Evolutionary conservation across 2,329 filamentous ascomycete species (phyloP).

Genomic region (Cadophora gregata): DNA sequence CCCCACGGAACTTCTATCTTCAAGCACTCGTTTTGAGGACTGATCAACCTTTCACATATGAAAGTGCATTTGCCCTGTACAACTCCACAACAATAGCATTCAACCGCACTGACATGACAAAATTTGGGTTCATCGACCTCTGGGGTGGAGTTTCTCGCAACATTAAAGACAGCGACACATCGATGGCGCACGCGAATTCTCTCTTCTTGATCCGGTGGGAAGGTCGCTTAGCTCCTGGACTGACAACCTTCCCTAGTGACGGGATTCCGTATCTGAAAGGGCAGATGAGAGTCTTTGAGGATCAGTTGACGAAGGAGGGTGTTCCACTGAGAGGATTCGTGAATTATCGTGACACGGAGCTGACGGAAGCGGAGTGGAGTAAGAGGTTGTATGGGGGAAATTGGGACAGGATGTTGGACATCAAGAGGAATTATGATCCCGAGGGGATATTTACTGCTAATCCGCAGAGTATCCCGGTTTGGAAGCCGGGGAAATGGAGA

Average conservation of each 20-base stretch:
- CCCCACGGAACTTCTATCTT: conserved; percentile 22
- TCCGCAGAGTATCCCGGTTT: conserved; percentile 15
- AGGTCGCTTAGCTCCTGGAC: conserved; percentile 10
- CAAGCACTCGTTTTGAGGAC: conserved; percentile 14
- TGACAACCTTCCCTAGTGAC: conserved; percentile 16
- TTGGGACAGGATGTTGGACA: conserved; percentile 7
- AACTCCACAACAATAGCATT: conserved; percentile 12
- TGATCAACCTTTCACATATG: conserved; percentile 18
- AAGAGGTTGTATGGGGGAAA: conserved; percentile 14
- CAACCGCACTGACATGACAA: conserved; percentile 22
- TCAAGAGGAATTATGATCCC: conserved; percentile 15
- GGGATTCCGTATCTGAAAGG: conserved; percentile 14
- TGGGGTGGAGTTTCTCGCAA: conserved; percentile 14
- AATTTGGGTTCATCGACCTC: conserved; percentile 24
- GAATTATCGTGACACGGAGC: conserved; percentile 20
- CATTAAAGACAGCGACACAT: conserved; percentile 3
- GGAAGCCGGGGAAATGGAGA: neutral
- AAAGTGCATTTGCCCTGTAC: conserved; percentile 17
- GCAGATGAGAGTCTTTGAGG: conserved; percentile 12
- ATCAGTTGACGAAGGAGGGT: conserved; percentile 7
- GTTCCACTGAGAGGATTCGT: conserved; percentile 20
- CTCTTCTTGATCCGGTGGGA: conserved; percentile 22
- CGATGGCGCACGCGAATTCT: conserved; percentile 12
- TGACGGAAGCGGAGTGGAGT: conserved; percentile 16
- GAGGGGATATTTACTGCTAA: conserved; percentile 12